A percentile compares a stretch with the other conserved stretches of the same genome.
Evolutionary conservation across 176 grass and related monocot species (phyloP).

Genomic region (Rhipidocladum racemiflorum): DNA sequence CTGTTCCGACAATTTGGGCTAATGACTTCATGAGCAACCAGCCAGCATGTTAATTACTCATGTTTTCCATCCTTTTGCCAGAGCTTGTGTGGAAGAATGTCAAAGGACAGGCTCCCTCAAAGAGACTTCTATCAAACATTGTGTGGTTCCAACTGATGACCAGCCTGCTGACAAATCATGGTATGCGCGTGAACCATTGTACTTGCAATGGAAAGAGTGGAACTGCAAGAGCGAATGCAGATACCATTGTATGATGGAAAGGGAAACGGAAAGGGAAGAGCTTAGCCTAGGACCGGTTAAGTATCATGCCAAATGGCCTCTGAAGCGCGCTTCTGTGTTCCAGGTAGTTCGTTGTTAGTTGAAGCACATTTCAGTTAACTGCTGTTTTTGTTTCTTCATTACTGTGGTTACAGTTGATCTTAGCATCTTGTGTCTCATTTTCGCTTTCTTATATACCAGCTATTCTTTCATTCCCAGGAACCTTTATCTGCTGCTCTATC

Average conservation of each 20-base stretch:
- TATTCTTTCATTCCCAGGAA: constrained; percentile 41
- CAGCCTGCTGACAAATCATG: constrained; percentile 50
- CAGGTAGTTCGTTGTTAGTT: constrained; percentile 46
- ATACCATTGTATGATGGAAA: constrained; percentile 87
- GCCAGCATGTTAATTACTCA: background rate
- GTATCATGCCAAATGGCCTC: constrained; percentile 91
- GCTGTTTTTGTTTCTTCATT: background rate
- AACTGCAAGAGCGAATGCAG: constrained; percentile 87
- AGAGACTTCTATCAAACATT: constrained; percentile 58
- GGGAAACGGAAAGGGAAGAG: constrained; percentile 65
- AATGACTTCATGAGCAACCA: background rate
- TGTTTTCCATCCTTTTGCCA: constrained; percentile 4
- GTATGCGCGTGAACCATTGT: constrained; percentile 78
- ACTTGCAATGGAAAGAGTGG: constrained; percentile 93
- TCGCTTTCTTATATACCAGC: background rate
- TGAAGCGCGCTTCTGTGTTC: constrained; percentile 73
- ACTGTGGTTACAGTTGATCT: background rate
- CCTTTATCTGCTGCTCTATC: constrained; percentile 75
- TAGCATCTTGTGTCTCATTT: background rate
- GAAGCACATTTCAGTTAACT: background rate
- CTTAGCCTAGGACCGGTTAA: constrained; percentile 63
- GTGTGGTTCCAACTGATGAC: constrained; percentile 40
- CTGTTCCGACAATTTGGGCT: background rate
- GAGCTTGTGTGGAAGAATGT: constrained; percentile 62
- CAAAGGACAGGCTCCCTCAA: constrained; percentile 62